Conservation (phyloP, 2,329 filamentous ascomycete genomes). For the Uncinocarpus reesii region DNA sequence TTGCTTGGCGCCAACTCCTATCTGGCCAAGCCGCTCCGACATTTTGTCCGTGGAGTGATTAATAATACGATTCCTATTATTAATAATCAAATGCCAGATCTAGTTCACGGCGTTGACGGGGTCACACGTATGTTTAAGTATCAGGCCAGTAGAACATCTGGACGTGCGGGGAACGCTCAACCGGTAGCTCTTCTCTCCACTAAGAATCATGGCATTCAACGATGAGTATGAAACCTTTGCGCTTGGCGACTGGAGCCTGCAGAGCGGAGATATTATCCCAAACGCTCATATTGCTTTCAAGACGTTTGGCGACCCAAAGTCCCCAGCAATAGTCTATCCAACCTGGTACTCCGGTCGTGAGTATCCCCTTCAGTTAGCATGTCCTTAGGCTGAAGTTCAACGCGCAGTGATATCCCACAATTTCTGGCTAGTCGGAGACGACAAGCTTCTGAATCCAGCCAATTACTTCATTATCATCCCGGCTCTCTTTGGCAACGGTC, state of each 20-base stretch:
- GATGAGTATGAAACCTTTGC: slow-evolving; percentile 43
- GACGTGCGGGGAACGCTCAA: too few species aligned
- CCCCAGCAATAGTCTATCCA: slow-evolving; percentile 63
- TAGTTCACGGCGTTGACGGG: too few species aligned
- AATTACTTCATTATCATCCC: slow-evolving; percentile 60
- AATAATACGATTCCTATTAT: too few species aligned
- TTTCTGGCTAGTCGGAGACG: slow-evolving; percentile 59
- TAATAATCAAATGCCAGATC: too few species aligned
- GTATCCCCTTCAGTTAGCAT: slow-evolving; percentile 18
- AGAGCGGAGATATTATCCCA: slow-evolving; percentile 52
- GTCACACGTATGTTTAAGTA: too few species aligned
- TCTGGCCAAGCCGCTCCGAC: too few species aligned
- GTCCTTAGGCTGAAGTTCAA: slow-evolving; percentile 11
- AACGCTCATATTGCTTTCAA: slow-evolving; percentile 65
- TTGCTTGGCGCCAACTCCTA: too few species aligned
- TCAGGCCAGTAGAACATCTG: too few species aligned
- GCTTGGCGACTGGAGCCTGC: slow-evolving; percentile 57
- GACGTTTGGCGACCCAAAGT: slow-evolving; percentile 54
- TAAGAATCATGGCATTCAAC: slow-evolving; percentile 6
- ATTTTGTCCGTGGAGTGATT: too few species aligned
- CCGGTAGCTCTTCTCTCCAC: too few species aligned
- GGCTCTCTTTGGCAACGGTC: slow-evolving; percentile 58
- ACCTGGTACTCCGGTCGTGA: slow-evolving; percentile 60
- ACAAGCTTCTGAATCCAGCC: slow-evolving; percentile 54
- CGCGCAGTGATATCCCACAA: slow-evolving; percentile 53